phyloP scores from a whole-genome alignment of 306 rosid genomes.

The Castanea sativa region DNA sequence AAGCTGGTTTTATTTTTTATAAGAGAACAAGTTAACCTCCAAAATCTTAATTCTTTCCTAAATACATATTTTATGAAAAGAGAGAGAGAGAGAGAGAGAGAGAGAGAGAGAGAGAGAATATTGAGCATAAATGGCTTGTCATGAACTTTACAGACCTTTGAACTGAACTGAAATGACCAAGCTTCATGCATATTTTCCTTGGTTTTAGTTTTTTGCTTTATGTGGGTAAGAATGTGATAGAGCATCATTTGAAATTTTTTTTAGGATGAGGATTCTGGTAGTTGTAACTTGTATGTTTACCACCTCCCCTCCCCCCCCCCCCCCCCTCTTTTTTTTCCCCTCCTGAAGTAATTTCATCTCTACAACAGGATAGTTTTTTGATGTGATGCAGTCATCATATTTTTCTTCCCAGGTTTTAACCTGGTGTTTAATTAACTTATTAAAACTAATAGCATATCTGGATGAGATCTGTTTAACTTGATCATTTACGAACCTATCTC shows the following conservation, averaged over 20 bases:
- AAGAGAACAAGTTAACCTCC: not conserved
- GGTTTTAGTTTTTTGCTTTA: not conserved
- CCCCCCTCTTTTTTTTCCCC: not conserved
- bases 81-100: accelerated
- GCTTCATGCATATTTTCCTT: not conserved
- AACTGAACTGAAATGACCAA: not conserved
- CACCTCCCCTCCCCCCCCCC: too few relatives aligned
- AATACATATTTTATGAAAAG: not conserved
- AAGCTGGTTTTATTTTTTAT: not conserved
- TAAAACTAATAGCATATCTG: not conserved
- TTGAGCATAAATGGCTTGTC: not conserved
- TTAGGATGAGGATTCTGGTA: too few relatives aligned
- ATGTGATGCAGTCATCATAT: conserved; percentile 6
- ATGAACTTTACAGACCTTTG: not conserved
- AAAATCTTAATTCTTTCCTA: not conserved
- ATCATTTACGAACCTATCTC: not conserved
- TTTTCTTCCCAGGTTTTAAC: conserved; percentile 1
- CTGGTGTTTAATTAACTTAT: not conserved
- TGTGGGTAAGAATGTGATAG: not conserved
- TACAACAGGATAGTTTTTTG: conserved; percentile 1
- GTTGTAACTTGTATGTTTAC: too few relatives aligned
- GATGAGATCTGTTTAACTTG: conserved; percentile 10
- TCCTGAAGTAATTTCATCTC: conserved; percentile 1
- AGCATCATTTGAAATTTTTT: too few relatives aligned
- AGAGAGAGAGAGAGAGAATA: not conserved